Evolutionary conservation across 192 early-diverging fungal genomes (phyloP).

Genomic region (Lunasporangiospora selenospora): DNA sequence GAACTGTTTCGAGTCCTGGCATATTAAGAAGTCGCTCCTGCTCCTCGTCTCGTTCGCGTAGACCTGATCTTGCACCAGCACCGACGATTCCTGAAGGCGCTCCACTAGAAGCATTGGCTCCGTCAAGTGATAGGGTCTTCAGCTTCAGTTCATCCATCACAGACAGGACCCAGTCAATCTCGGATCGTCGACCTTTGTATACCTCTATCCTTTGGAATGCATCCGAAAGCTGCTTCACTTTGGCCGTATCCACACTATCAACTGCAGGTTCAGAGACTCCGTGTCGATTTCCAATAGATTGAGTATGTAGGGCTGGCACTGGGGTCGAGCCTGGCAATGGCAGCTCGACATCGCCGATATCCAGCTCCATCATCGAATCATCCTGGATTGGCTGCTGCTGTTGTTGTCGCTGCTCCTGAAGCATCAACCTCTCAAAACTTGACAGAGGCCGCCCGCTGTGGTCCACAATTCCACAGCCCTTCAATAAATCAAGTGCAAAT

Average conservation of each 20-base stretch:
- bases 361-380: constrained; percentile 31
- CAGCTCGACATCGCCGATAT: constrained; percentile 37
- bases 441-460: constrained; percentile 31
- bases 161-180: constrained; percentile 47
- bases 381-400: constrained; percentile 7
- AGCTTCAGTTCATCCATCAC: constrained; percentile 46
- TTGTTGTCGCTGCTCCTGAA: constrained; percentile 13
- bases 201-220: constrained; percentile 40
- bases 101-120: neutral
- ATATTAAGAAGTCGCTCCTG: constrained; percentile 19
- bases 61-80: constrained; percentile 11
- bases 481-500: constrained; percentile 43
- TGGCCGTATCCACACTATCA: constrained; percentile 15
- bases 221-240: constrained; percentile 19
- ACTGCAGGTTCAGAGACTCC: no score
- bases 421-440: constrained; percentile 20
- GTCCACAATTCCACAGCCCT: constrained; percentile 39
- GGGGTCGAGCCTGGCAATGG: no score
- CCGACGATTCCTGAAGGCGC: no score
- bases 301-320: no score
- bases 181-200: constrained; percentile 38
- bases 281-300: no score
- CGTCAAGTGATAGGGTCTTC: constrained; percentile 28
- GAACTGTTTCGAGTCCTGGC: constrained; percentile 25
- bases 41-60: constrained; percentile 22